Conservation (phyloP, 31 red algal genomes). For the Asparagopsis taxiformis region DNA sequence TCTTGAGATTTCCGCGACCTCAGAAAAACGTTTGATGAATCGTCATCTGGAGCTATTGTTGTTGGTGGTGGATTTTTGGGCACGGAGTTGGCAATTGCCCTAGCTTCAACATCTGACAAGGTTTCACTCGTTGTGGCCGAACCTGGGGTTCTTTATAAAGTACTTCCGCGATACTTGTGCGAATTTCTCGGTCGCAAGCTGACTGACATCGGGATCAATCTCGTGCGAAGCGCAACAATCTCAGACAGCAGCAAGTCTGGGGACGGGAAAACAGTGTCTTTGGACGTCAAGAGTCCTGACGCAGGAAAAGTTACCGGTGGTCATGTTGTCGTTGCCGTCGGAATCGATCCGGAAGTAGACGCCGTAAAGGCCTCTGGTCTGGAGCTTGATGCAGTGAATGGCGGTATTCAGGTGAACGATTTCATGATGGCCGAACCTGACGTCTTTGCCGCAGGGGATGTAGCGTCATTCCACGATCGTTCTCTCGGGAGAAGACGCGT, state of each 20-base stretch:
- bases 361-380: slow-evolving; percentile 55
- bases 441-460: slow-evolving; percentile 77
- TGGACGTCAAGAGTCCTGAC: slow-evolving; percentile 26
- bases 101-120: slow-evolving; percentile 41
- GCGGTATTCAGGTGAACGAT: slow-evolving; percentile 79
- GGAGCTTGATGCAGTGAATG: slow-evolving; percentile 56
- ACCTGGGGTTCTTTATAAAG: slow-evolving; percentile 66
- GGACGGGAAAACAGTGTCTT: neutral
- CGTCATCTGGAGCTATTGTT: slow-evolving; percentile 19
- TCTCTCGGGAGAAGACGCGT: slow-evolving; percentile 67
- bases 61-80: slow-evolving; percentile 83
- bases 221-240: slow-evolving; percentile 49
- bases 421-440: slow-evolving; percentile 80
- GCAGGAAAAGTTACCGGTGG: slow-evolving; percentile 29
- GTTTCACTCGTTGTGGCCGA: slow-evolving; percentile 70
- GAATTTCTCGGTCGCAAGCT: slow-evolving; percentile 56
- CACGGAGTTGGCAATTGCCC: slow-evolving; percentile 73
- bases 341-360: slow-evolving; percentile 59
- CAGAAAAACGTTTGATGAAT: slow-evolving; percentile 14
- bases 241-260: slow-evolving; percentile 12
- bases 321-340: slow-evolving; percentile 68
- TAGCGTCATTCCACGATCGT: slow-evolving; percentile 78
- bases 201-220: slow-evolving; percentile 34
- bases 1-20: slow-evolving; percentile 32
- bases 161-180: slow-evolving; percentile 72